A percentile compares a stretch with the other conserved stretches of the same genome.
Evolutionary conservation across 352 stramenopile genomes (phyloP).

Genomic region (Phytophthora crassamura): DNA sequence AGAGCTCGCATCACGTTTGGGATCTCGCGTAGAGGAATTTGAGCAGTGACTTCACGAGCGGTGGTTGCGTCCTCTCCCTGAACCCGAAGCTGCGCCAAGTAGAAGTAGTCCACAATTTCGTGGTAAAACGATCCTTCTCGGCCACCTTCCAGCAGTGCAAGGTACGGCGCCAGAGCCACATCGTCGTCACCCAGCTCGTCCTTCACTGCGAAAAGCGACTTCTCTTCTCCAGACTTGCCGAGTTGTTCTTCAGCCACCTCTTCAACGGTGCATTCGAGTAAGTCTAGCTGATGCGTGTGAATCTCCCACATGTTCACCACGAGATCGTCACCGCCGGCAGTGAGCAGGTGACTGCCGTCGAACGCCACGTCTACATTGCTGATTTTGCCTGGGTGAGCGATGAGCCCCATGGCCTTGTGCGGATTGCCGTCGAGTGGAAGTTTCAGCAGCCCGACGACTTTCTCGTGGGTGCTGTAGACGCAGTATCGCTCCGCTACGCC

Average conservation of each 20-base stretch:
- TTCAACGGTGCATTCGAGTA: constrained; percentile 57
- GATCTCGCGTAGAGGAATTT: constrained; percentile 89
- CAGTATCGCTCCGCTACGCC: constrained; percentile 69
- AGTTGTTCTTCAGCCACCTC: constrained; percentile 1
- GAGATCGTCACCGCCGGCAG: constrained; percentile 87
- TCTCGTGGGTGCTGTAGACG: constrained; percentile 83
- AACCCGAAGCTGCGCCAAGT: constrained; percentile 91
- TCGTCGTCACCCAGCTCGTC: constrained; percentile 20
- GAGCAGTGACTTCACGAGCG: constrained; percentile 65
- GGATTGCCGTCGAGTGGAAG: constrained; percentile 93
- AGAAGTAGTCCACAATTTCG: constrained; percentile 96
- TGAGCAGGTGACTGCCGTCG: constrained; percentile 90
- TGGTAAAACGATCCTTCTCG: constrained; percentile 84
- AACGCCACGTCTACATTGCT: constrained; percentile 84
- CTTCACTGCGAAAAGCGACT: not conserved
- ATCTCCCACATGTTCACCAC: constrained; percentile 94
- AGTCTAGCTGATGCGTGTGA: constrained; percentile 76
- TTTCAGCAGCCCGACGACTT: constrained; percentile 86
- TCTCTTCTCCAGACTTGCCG: not conserved
- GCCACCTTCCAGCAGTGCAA: constrained; percentile 89
- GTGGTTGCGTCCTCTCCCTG: constrained; percentile 90
- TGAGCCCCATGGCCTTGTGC: constrained; percentile 92
- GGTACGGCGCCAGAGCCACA: constrained; percentile 70
- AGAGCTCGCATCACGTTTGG: constrained; percentile 93
- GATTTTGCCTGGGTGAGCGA: constrained; percentile 91